Evolutionary conservation across 1,284 basidiomycete genomes (phyloP).

Genomic region (Coniophora puteana): DNA sequence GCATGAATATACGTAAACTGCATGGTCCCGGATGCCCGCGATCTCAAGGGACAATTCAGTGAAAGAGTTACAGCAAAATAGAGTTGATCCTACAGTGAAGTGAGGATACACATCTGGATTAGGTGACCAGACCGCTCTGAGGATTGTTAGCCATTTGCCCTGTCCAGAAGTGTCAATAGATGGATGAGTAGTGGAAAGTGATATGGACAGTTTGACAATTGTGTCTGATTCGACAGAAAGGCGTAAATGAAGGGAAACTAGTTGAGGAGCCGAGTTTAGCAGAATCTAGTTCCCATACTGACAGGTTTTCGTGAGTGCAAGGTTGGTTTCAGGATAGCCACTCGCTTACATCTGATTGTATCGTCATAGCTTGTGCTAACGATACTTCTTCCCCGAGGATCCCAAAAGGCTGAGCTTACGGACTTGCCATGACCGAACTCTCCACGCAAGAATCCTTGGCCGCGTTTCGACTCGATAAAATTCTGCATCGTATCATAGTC

Average conservation of each 20-base stretch:
- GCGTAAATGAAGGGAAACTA: slow-evolving; percentile 55
- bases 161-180: slow-evolving; percentile 23
- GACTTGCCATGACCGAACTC: slow-evolving; percentile 70
- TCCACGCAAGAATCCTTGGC: slow-evolving; percentile 51
- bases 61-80: neutral
- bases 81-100: slow-evolving; percentile 58
- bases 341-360: slow-evolving; percentile 61
- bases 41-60: slow-evolving; percentile 38
- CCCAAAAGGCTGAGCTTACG: slow-evolving; percentile 80
- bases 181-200: neutral
- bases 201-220: slow-evolving; percentile 70
- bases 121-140: slow-evolving; percentile 71
- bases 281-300: slow-evolving; percentile 71
- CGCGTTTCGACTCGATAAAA: slow-evolving; percentile 46
- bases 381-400: slow-evolving; percentile 67
- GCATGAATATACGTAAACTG: slow-evolving; percentile 66
- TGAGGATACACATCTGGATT: slow-evolving; percentile 77
- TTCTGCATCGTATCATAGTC: slow-evolving; percentile 45
- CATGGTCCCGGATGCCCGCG: slow-evolving; percentile 74
- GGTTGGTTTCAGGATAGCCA: neutral
- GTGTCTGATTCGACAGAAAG: slow-evolving; percentile 59
- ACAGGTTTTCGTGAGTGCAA: slow-evolving; percentile 11
- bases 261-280: slow-evolving; percentile 39
- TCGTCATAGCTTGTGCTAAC: slow-evolving; percentile 83
- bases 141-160: slow-evolving; percentile 76